Evolutionary conservation across 2,329 filamentous ascomycete species (phyloP).

Genomic region (Calonectria fujianensis): DNA sequence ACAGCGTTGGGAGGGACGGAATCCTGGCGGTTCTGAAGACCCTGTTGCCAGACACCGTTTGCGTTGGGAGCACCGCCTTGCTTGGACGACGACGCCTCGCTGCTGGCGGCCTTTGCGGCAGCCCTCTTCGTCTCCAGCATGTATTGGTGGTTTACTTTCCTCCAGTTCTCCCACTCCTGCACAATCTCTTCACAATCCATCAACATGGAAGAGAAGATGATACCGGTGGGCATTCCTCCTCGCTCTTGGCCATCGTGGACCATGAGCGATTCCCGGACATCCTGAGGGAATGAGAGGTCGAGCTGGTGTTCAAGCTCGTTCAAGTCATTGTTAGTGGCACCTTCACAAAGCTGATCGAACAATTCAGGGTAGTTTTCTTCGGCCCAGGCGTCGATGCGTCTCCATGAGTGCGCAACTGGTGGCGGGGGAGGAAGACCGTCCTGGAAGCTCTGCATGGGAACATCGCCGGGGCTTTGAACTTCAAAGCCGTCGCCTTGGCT

Average conservation of each 20-base stretch:
- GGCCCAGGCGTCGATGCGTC: constrained; percentile 93
- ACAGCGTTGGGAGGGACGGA: constrained; percentile 91
- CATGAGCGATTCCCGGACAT: constrained; percentile 93
- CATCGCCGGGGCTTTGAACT: constrained; percentile 84
- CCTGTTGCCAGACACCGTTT: constrained; percentile 85
- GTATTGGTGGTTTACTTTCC: constrained; percentile 92
- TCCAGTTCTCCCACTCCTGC: constrained; percentile 98
- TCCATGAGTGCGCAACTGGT: constrained; percentile 92
- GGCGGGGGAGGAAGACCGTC: constrained; percentile 94
- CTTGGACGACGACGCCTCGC: constrained; percentile 81
- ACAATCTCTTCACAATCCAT: constrained; percentile 98
- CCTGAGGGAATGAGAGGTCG: constrained; percentile 93
- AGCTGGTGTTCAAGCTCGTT: constrained; percentile 98
- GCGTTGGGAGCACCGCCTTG: constrained; percentile 71
- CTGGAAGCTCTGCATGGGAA: constrained; percentile 96
- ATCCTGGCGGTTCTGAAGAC: constrained; percentile 88
- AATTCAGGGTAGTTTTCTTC: constrained; percentile 97
- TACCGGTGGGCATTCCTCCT: constrained; percentile 90
- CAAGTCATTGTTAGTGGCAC: constrained; percentile 93
- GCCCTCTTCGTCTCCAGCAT: constrained; percentile 77
- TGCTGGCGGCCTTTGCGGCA: constrained; percentile 80
- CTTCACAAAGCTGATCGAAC: constrained; percentile 93
- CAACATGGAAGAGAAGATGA: constrained; percentile 95
- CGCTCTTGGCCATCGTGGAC: constrained; percentile 98
- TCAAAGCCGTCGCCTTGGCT: constrained; percentile 81